Evolutionary conservation across 139 green algal genomes (phyloP).

Genomic region (Astrephomene gubernaculifera): DNA sequence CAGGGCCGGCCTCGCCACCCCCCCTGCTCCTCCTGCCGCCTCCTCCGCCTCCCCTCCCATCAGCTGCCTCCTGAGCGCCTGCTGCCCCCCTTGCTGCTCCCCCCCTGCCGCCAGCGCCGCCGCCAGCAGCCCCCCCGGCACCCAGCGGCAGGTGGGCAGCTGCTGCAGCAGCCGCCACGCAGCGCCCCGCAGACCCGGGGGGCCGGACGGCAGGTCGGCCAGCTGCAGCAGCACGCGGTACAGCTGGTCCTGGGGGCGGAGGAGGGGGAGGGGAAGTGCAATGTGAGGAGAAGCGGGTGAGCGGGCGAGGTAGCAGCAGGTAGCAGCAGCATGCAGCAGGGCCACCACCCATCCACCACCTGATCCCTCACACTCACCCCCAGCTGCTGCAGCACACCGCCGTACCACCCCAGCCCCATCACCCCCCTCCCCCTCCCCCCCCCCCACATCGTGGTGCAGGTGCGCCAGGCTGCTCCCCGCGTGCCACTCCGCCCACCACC

Average conservation of each 20-base stretch:
- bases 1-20: slow-evolving; percentile 33
- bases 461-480: neutral
- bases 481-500: slow-evolving; percentile 43
- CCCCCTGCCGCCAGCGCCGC: no score
- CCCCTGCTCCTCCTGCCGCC: neutral
- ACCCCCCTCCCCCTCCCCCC: neutral
- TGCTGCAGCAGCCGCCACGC: slow-evolving; percentile 63
- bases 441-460: slow-evolving; percentile 42
- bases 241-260: slow-evolving; percentile 42
- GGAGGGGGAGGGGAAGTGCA: no score
- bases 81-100: slow-evolving; percentile 40
- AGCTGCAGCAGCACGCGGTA: slow-evolving; percentile 71
- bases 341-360: no score
- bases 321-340: no score
- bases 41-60: no score
- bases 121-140: slow-evolving; percentile 42
- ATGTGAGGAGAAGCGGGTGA: no score
- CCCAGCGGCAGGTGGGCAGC: slow-evolving; percentile 70
- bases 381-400: no score
- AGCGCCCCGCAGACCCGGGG: neutral
- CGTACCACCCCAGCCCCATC: no score
- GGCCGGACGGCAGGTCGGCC: slow-evolving; percentile 53
- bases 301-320: no score
- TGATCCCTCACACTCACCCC: no score
- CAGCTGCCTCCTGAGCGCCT: slow-evolving; percentile 30